A percentile compares a stretch with the other conserved stretches of the same genome.
Conservation (phyloP, 2,329 filamentous ascomycete species). For the Aspergillus sojae region DNA sequence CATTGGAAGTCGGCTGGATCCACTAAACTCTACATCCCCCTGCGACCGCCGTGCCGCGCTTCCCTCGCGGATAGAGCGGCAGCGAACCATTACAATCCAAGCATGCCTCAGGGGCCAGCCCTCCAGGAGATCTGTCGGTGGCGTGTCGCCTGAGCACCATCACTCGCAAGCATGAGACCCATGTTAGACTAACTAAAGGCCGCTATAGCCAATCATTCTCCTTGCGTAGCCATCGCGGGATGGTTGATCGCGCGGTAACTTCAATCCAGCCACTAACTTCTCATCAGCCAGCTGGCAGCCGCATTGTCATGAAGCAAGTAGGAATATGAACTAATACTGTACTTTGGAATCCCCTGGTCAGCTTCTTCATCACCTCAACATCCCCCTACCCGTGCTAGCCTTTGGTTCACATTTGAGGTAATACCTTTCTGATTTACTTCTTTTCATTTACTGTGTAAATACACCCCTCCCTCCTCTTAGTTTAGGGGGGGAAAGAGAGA, state of each 20-base stretch:
- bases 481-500: too few species aligned
- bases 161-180: constrained; percentile 25
- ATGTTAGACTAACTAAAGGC: constrained; percentile 25
- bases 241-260: constrained; percentile 45
- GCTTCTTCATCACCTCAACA: constrained; percentile 2
- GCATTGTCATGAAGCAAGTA: constrained; percentile 13
- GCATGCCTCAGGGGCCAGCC: constrained; percentile 19
- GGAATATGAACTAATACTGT: background rate
- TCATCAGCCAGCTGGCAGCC: constrained; percentile 30
- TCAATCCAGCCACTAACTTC: constrained; percentile 19
- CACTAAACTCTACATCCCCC: constrained; percentile 9
- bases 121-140: constrained; percentile 18
- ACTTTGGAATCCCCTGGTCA: constrained; percentile 2
- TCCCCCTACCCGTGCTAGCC: background rate
- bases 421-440: background rate
- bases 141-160: constrained; percentile 36
- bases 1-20: constrained; percentile 12
- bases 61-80: constrained; percentile 24
- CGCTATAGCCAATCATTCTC: constrained; percentile 24
- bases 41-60: constrained; percentile 26
- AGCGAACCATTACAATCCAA: constrained; percentile 7
- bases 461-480: too few species aligned
- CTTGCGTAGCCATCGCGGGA: constrained; percentile 28
- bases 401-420: background rate
- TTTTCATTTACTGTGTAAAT: background rate